These are phyloP conservation scores for Artemisia argyi DNA, from an alignment of 129 eudicot species.

Conservation along the genomic window DNA sequence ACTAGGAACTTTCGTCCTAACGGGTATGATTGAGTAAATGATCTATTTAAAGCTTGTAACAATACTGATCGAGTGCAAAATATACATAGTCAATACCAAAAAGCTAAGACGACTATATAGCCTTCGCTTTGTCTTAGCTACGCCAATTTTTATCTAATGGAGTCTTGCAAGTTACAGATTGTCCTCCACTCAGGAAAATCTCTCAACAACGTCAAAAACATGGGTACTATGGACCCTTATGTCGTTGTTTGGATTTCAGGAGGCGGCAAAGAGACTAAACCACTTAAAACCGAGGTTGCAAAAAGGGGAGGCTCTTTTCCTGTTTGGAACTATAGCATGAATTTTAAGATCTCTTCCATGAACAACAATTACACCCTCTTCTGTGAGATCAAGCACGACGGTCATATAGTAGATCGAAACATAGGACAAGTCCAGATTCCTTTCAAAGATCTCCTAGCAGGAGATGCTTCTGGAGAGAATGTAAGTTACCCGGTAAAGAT, in stretches of 20 bases:
- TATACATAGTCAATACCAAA: too few species aligned
- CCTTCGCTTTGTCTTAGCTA: too few species aligned
- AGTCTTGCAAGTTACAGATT: neutral
- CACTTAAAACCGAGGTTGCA: neutral
- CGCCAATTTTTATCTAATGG: neutral
- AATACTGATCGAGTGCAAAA: too few species aligned
- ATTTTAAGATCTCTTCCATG: neutral
- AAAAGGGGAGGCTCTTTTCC: neutral
- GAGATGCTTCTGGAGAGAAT: conserved; percentile 11
- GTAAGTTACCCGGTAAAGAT: conserved; percentile 18
- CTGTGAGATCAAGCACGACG: conserved; percentile 13
- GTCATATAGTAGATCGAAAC: neutral
- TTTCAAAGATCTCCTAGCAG: conserved; percentile 11
- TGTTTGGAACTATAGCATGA: conserved; percentile 11
- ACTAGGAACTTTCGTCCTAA: too few species aligned
- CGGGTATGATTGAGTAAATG: too few species aligned
- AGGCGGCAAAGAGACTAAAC: neutral
- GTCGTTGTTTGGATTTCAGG: conserved; percentile 8
- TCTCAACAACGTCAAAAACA: neutral
- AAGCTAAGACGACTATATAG: too few species aligned
- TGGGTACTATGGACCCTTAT: conserved; percentile 22
- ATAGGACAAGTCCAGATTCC: conserved; percentile 17
- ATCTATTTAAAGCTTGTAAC: too few species aligned
- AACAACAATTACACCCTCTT: neutral
- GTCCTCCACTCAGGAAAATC: conserved; percentile 11